Conservation (phyloP, 2,329 filamentous ascomycete species). For the Paracoccidioides brasiliensis region DNA sequence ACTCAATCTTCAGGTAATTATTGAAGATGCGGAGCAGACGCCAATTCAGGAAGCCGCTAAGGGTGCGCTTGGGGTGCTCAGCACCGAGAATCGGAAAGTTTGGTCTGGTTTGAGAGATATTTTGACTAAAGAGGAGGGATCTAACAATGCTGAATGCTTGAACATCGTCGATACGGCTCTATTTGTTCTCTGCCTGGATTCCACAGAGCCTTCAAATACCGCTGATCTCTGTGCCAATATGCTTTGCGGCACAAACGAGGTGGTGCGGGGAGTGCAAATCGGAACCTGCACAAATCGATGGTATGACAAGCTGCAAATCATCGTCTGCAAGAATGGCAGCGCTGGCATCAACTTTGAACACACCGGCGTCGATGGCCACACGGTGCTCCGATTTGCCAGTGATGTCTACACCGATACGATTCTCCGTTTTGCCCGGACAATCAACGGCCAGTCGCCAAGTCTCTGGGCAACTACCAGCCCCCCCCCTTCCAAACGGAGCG, state of each 20-base stretch:
- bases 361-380: conserved; percentile 94
- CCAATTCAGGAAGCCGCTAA: conserved; percentile 94
- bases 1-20: conserved; percentile 80
- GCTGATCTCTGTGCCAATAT: conserved; percentile 93
- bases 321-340: conserved; percentile 96
- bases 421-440: conserved; percentile 82
- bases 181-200: conserved; percentile 85
- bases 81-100: conserved; percentile 88
- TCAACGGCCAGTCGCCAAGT: conserved; percentile 84
- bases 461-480: conserved; percentile 85
- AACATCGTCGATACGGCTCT: conserved; percentile 88
- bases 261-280: conserved; percentile 87
- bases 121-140: conserved; percentile 69
- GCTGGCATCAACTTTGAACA: conserved; percentile 99
- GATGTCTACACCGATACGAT: conserved; percentile 98
- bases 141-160: conserved; percentile 93
- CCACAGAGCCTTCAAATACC: conserved; percentile 68
- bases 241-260: conserved; percentile 87
- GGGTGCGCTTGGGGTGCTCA: conserved; percentile 80
- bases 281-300: conserved; percentile 96
- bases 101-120: conserved; percentile 89
- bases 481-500: conserved; percentile 83
- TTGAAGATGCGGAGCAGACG: conserved; percentile 78
- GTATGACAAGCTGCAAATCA: conserved; percentile 99
- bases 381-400: conserved; percentile 87